These are phyloP conservation scores for Tolypocladium tundrense DNA, from an alignment of 2,329 filamentous ascomycete genomes.

Conservation along the genomic window DNA sequence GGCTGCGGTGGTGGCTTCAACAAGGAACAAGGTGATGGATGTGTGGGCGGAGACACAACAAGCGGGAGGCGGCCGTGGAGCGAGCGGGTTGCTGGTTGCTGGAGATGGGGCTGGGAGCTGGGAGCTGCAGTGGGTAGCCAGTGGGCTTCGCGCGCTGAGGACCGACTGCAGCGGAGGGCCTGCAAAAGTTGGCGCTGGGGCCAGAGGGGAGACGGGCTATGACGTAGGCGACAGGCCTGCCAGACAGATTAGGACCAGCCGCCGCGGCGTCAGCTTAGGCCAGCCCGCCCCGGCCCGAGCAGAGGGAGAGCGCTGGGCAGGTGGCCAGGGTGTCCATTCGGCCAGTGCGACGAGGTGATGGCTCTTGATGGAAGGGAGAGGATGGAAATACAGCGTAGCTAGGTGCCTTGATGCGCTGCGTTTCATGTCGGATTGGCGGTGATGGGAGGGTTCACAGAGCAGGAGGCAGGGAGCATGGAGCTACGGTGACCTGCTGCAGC, in stretches of 20 bases:
- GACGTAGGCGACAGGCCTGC: not conserved
- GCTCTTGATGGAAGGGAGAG: no score
- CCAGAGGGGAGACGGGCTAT: not conserved
- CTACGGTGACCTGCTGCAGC: not conserved
- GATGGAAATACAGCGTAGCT: no score
- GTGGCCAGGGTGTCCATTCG: not conserved
- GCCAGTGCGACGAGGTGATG: no score
- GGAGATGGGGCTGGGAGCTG: not conserved
- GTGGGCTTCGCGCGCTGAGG: not conserved
- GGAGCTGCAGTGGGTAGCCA: not conserved
- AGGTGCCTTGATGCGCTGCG: no score
- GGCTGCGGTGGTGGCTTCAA: not conserved
- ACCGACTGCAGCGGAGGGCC: not conserved
- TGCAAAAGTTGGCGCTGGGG: not conserved
- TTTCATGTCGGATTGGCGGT: not conserved
- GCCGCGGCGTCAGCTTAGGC: not conserved
- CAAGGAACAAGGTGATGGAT: no score
- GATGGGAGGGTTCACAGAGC: not conserved
- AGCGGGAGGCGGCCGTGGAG: not conserved
- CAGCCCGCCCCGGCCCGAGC: not conserved
- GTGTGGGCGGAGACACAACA: not conserved
- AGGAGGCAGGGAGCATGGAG: not conserved
- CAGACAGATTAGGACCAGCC: not conserved
- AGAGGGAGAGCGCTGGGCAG: not conserved
- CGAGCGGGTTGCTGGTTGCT: not conserved